Evolutionary conservation across 306 rosid genomes (phyloP).

Genomic region (Lagenaria siceraria): DNA sequence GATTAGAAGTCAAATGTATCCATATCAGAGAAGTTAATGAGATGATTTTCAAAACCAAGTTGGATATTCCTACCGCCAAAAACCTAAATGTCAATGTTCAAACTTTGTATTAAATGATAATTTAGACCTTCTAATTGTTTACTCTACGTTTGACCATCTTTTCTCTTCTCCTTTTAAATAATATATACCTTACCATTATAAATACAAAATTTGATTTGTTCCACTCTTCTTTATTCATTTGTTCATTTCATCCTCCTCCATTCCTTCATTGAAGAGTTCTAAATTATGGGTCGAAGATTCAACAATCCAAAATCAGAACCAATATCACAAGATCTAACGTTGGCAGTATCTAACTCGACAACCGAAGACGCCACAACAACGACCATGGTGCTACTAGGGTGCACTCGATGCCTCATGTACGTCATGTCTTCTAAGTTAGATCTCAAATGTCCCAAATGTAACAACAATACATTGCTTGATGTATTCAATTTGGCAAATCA

Average conservation of each 20-base stretch:
- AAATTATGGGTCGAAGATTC: background rate
- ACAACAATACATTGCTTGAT: conserved; percentile 66
- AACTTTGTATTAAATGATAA: conserved; percentile 1
- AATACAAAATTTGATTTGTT: background rate
- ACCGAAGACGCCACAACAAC: conserved; percentile 28
- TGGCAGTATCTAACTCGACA: conserved; percentile 13
- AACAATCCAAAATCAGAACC: background rate
- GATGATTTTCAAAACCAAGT: background rate
- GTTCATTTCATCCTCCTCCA: background rate
- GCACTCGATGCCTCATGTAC: conserved; percentile 80
- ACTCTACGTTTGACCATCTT: background rate
- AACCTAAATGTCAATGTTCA: background rate
- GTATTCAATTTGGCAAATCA: conserved; percentile 10
- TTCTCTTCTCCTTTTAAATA: background rate
- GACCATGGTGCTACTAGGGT: conserved; percentile 68
- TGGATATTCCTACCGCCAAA: background rate
- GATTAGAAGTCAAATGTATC: background rate
- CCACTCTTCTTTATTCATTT: too few species aligned
- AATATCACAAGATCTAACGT: background rate
- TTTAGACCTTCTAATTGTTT: background rate
- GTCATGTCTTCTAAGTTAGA: conserved; percentile 67
- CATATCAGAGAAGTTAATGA: background rate
- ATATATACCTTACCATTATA: background rate
- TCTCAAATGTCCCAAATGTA: conserved; percentile 79
- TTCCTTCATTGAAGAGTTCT: background rate